Percentiles rank a stretch among this genome's conserved stretches.
These are phyloP conservation scores for Brachypodium distachyon DNA, from an alignment of 202 grass and related monocot genomes.

Conservation along the genomic window DNA sequence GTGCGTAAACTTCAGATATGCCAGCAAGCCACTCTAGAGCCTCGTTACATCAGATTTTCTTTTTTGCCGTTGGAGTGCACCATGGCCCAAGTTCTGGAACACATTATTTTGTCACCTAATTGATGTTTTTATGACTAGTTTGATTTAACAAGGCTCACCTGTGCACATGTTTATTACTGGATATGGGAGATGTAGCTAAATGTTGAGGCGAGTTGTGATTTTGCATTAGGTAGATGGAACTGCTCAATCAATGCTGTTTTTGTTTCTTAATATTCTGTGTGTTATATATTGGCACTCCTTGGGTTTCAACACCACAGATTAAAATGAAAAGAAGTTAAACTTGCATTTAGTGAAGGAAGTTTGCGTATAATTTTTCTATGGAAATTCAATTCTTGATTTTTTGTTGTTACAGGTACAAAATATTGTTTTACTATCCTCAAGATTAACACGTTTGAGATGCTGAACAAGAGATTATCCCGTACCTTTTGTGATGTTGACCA, in stretches of 20 bases:
- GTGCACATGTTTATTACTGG: neutral
- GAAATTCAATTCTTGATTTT: slow-evolving; percentile 5
- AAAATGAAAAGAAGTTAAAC: neutral
- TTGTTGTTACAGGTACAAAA: slow-evolving; percentile 32
- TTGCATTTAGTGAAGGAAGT: neutral
- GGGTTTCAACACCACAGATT: neutral
- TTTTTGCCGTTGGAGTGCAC: neutral
- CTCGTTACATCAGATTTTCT: neutral
- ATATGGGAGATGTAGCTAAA: neutral
- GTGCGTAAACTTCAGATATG: neutral
- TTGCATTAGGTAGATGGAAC: neutral
- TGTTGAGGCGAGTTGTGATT: neutral
- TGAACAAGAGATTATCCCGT: slow-evolving; percentile 4
- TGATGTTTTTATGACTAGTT: neutral
- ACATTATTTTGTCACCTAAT: neutral
- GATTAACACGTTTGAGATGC: slow-evolving; percentile 12
- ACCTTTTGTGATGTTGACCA: slow-evolving; percentile 19
- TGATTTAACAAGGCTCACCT: neutral
- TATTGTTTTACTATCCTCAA: slow-evolving; percentile 13
- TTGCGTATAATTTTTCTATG: neutral
- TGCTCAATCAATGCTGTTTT: neutral
- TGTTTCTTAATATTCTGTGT: neutral
- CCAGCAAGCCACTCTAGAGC: neutral
- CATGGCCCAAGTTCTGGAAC: neutral
- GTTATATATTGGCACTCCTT: neutral